Conservation (phyloP, 2,329 filamentous ascomycete species). For the Diaporthe vaccinii region DNA sequence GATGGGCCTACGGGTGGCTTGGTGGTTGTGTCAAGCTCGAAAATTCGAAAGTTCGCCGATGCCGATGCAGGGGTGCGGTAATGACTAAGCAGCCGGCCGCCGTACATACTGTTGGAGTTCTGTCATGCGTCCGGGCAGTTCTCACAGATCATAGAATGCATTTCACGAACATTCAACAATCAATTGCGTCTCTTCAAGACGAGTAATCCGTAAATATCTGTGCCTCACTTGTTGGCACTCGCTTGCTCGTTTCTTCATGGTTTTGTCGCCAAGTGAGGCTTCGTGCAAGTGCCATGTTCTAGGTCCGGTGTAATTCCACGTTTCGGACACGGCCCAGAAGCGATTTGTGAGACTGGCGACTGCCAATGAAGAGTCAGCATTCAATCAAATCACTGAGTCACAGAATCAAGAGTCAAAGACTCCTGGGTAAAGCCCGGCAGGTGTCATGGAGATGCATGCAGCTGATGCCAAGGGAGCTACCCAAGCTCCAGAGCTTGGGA, state of each 20-base stretch:
- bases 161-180: neutral
- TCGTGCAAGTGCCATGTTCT: neutral
- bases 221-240: neutral
- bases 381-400: neutral
- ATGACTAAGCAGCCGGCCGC: conserved; percentile 6
- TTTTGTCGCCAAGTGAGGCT: neutral
- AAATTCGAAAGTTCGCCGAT: conserved; percentile 38
- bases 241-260: neutral
- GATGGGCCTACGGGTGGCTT: neutral
- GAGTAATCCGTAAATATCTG: neutral
- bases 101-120: neutral
- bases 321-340: neutral
- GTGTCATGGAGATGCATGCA: conserved; percentile 14
- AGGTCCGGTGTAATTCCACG: neutral
- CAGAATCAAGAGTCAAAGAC: neutral
- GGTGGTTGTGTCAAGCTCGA: conserved; percentile 30
- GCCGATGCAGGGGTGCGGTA: conserved; percentile 22
- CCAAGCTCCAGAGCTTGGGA: conserved; percentile 20
- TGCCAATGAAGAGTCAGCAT: neutral
- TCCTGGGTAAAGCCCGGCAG: neutral
- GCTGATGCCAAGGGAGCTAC: conserved; percentile 1
- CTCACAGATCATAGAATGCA: neutral
- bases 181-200: neutral
- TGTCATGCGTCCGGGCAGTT: neutral
- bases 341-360: neutral